Percentiles rank a stretch among this genome's conserved stretches.
Conservation (phyloP, 805 yeast genomes). For the Wickerhamiella galacta region DNA sequence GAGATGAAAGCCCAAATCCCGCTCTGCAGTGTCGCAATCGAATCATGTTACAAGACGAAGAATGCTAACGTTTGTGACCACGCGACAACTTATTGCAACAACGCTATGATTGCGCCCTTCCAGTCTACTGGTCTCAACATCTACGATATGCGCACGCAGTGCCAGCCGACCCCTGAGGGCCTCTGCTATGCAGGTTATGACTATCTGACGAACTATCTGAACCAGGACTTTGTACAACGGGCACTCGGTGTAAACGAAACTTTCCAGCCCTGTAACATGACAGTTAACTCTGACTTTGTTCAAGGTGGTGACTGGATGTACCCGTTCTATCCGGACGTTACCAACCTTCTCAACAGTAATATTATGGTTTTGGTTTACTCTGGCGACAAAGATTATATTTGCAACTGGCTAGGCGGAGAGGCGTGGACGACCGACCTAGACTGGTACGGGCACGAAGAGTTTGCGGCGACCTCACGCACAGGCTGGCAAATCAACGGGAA, state of each 20-base stretch:
- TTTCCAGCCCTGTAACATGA: slow-evolving; percentile 65
- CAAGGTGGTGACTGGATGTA: slow-evolving; percentile 82
- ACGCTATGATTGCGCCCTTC: slow-evolving; percentile 58
- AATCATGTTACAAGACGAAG: slow-evolving; percentile 21
- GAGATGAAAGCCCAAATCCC: slow-evolving; percentile 46
- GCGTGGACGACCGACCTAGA: slow-evolving; percentile 60
- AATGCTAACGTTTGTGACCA: slow-evolving; percentile 61
- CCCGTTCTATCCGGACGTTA: slow-evolving; percentile 63
- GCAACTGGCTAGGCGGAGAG: slow-evolving; percentile 83
- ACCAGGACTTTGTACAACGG: slow-evolving; percentile 51
- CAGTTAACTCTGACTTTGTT: slow-evolving; percentile 59
- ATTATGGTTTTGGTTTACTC: slow-evolving; percentile 81
- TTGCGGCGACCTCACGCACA: slow-evolving; percentile 21
- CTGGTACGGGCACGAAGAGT: slow-evolving; percentile 43
- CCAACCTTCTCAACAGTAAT: slow-evolving; percentile 50
- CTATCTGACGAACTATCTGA: slow-evolving; percentile 63
- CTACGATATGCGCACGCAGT: slow-evolving; percentile 67
- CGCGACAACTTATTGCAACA: slow-evolving; percentile 71
- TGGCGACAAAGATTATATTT: slow-evolving; percentile 83
- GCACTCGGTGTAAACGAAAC: slow-evolving; percentile 62
- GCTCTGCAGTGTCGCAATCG: slow-evolving; percentile 33
- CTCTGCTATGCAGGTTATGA: slow-evolving; percentile 65
- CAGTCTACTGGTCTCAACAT: slow-evolving; percentile 65
- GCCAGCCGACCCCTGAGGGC: slow-evolving; percentile 36
- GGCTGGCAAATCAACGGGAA: slow-evolving; percentile 22